A percentile compares a stretch with the other conserved stretches of the same genome.
phyloP scores from a whole-genome alignment of 768 basidiomycete species.

The Russula sp. region DNA sequence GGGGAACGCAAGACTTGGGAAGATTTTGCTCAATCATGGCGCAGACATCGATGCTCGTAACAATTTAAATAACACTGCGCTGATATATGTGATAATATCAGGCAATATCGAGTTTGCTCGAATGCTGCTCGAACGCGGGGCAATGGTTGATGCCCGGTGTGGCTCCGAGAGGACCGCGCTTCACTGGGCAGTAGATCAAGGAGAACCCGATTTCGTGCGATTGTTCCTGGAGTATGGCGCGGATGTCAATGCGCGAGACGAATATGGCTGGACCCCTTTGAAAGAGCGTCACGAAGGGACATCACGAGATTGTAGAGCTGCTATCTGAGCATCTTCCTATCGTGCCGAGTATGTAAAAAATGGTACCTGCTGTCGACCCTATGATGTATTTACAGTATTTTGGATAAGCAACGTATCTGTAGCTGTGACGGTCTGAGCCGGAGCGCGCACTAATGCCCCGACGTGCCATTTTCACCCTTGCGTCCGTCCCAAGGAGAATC shows the following conservation, averaged over 20 bases:
- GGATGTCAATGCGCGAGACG: neutral
- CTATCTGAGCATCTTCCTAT: too few species aligned
- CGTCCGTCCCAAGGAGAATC: too few species aligned
- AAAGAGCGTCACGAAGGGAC: too few species aligned
- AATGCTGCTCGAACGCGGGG: neutral
- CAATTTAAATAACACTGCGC: neutral
- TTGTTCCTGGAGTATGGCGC: neutral
- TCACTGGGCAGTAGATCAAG: neutral
- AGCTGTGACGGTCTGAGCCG: neutral
- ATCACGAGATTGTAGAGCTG: too few species aligned
- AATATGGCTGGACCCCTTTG: too few species aligned
- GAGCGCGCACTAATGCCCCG: too few species aligned
- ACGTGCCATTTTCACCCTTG: too few species aligned
- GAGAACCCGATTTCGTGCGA: neutral
- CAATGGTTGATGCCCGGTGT: neutral
- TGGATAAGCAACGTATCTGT: too few species aligned
- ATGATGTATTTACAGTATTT: too few species aligned
- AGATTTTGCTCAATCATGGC: neutral
- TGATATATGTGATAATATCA: accelerated
- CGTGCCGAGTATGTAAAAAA: too few species aligned
- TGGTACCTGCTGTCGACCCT: too few species aligned
- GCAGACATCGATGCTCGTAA: neutral
- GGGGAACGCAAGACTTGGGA: neutral
- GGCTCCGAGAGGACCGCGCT: accelerated
- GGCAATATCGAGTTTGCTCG: neutral